Conservation (phyloP, 2,329 filamentous ascomycete genomes). For the Emmonsia crescens region DNA sequence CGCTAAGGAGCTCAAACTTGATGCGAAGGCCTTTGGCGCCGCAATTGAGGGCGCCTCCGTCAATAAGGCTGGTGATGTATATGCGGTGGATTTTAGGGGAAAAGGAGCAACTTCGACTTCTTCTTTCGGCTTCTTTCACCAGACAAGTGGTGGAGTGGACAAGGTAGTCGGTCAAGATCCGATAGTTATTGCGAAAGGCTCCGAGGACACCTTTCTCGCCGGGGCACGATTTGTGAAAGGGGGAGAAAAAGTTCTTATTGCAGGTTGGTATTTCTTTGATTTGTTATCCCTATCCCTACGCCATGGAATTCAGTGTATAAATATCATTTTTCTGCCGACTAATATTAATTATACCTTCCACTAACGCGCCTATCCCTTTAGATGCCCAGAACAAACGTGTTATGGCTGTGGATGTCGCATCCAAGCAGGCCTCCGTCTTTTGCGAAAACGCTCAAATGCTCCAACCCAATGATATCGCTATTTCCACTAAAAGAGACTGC, state of each 20-base stretch:
- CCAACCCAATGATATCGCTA: slow-evolving; percentile 5
- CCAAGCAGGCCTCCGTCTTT: not conserved
- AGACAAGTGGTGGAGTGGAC: not conserved
- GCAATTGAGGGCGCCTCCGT: slow-evolving; percentile 1
- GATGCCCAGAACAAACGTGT: slow-evolving; percentile 4
- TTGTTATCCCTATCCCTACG: not conserved
- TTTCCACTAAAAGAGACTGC: not conserved
- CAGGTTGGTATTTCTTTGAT: not conserved
- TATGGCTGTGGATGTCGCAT: not conserved
- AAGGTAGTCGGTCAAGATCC: not conserved
- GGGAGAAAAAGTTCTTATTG: not conserved
- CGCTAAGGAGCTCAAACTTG: not conserved
- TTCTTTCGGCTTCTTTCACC: not conserved
- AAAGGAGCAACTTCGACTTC: not conserved
- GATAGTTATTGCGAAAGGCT: not conserved
- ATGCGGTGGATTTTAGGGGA: not conserved
- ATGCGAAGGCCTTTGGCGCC: not conserved
- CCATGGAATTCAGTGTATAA: not conserved
- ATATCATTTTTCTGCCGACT: not conserved
- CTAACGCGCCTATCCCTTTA: not conserved
- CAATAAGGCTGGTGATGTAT: slow-evolving; percentile 1
- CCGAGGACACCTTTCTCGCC: not conserved
- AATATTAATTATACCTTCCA: not conserved
- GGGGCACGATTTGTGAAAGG: not conserved
- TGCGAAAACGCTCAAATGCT: slow-evolving; percentile 1